phyloP scores from a whole-genome alignment of 805 yeast genomes.

The Candida takata region DNA sequence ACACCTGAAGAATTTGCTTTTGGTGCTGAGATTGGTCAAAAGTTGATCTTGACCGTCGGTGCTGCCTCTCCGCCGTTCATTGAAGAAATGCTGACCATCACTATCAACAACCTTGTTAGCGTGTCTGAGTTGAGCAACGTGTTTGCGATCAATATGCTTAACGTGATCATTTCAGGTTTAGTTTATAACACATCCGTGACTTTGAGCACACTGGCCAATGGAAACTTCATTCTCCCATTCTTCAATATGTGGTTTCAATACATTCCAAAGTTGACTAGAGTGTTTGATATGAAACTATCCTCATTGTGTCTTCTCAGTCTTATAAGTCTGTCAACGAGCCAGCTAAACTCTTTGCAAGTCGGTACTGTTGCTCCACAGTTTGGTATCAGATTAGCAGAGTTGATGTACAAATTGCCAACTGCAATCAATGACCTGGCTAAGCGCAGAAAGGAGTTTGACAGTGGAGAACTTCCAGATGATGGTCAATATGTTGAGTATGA shows the following conservation, averaged over 20 bases:
- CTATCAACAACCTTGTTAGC: constrained; percentile 32
- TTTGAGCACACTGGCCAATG: constrained; percentile 40
- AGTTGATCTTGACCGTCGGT: constrained; percentile 53
- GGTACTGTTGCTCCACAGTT: constrained; percentile 37
- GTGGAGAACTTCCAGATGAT: constrained; percentile 22
- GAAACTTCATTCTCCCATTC: constrained; percentile 39
- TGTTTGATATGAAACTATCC: constrained; percentile 74
- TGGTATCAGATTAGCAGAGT: constrained; percentile 41
- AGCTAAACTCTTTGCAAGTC: constrained; percentile 28
- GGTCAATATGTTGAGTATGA: constrained; percentile 19
- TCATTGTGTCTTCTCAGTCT: constrained; percentile 59
- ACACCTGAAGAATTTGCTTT: constrained; percentile 49
- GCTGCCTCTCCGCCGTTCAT: constrained; percentile 36
- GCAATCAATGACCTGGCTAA: constrained; percentile 64
- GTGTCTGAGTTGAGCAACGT: constrained; percentile 21
- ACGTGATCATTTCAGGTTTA: constrained; percentile 58
- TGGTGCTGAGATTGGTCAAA: constrained; percentile 60
- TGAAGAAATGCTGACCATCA: constrained; percentile 32
- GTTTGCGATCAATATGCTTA: constrained; percentile 43
- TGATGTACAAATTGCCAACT: constrained; percentile 57
- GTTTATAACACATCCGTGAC: constrained; percentile 53
- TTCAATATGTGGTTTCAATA: constrained; percentile 58
- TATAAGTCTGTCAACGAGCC: constrained; percentile 23
- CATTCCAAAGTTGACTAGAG: constrained; percentile 52
- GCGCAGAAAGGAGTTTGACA: constrained; percentile 39